Conservation (phyloP, 768 basidiomycete species). For the Podaxis rugospora region DNA sequence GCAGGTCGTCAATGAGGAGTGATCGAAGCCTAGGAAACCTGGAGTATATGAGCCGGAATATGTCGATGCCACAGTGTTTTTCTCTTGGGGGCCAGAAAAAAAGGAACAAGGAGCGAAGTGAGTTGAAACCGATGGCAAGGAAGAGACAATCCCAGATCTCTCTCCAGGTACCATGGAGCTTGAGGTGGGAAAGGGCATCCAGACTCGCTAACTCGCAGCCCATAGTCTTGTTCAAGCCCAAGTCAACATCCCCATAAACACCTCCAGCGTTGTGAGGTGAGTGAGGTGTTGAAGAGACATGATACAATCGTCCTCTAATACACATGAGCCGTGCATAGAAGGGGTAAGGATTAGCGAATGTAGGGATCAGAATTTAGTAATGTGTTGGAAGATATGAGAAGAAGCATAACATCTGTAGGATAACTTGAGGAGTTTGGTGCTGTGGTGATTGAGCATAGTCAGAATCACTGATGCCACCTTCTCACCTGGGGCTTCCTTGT, state of each 20-base stretch:
- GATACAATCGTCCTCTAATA: not conserved
- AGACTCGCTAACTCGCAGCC: not conserved
- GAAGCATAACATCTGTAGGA: not conserved
- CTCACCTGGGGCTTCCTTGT: not conserved
- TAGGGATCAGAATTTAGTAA: not conserved
- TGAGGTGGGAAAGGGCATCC: not conserved
- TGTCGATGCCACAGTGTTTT: not conserved
- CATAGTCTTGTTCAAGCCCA: not conserved
- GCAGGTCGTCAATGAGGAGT: not conserved
- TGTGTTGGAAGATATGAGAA: not conserved
- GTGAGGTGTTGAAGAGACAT: not conserved
- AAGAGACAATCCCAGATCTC: not conserved
- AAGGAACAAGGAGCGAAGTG: not conserved
- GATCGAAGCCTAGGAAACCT: not conserved
- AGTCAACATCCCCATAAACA: not conserved
- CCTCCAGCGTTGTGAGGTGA: not conserved
- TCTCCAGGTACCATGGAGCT: not conserved
- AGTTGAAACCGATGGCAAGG: not conserved
- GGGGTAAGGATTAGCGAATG: not conserved
- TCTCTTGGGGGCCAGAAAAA: not conserved
- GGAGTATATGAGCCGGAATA: not conserved
- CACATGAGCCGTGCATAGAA: no score
- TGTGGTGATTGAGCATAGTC: not conserved
- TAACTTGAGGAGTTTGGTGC: not conserved
- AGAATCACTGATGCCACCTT: not conserved